Evolutionary conservation across 768 basidiomycete genomes (phyloP), one percentile per base, ranked within the genome.

Genomic region (Termitomyces eurrhizus): DNA sequence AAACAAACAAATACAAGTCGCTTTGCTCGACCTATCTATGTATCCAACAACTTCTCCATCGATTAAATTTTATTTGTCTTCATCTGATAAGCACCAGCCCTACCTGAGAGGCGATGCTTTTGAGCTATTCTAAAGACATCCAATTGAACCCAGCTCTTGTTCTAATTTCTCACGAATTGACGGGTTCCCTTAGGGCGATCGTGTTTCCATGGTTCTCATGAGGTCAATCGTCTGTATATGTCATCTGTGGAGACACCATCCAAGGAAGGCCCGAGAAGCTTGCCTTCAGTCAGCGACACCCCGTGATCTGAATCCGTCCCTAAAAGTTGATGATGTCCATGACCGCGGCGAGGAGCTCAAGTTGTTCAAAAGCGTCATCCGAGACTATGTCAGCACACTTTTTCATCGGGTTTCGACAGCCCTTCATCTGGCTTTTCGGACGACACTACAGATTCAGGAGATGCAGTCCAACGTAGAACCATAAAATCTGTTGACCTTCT

Each of bases 1-100:
- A 64, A 65, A 65, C 62, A 65, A 65, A 65, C 56, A 60, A 60
- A 56, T 16, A 54, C 62, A 54, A 59, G 26, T 37, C 44, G 26
- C 39, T 41, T 14, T 49, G 51, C 33, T 18, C 3, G 21, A 21
- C 9, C 36, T 36, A 26, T 26, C 60, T 24, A 33, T 26, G 11
- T 51, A 21, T 42, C 36, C 24, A 26, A 29, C 29, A 32, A 54
- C 26, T 35, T 55, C 52, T 58, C 51, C 52, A 59, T 59, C 44
- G 58, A 59, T 59, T 18, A 45, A 42, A 44, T 24, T 32, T 37
- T 18, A 35, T 33, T 7, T 41, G 50, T 45, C 36, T 53, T 18
- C 58, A 60, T 60, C 54, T 33, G 60, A 61, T 61, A 61, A 61
- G 54, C 44, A 33, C 35, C 35, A 56, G 49, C 55, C 11, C 26